These are phyloP conservation scores for Neoboletus subvelutipes DNA, from an alignment of 768 basidiomycete genomes.

Conservation along the genomic window DNA sequence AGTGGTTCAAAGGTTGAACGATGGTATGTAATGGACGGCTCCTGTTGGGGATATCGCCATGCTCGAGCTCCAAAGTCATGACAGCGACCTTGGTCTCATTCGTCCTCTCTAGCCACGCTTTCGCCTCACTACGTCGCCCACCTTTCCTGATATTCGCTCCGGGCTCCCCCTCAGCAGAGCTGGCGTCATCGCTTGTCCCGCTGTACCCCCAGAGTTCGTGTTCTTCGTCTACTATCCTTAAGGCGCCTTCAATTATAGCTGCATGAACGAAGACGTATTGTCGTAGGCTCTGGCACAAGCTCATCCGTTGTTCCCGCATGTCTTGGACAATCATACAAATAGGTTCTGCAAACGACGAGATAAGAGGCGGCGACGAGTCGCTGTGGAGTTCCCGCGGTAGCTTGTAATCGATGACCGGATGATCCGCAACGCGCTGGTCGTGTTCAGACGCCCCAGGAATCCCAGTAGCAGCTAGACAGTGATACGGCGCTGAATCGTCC, in stretches of 20 bases:
- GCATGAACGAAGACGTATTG: conserved; percentile 95
- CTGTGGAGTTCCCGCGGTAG: conserved; percentile 60
- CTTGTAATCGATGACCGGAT: conserved; percentile 51
- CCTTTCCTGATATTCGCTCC: conserved; percentile 5
- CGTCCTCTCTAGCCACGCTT: conserved; percentile 2
- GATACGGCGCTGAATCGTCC: conserved; percentile 1
- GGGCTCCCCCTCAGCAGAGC: conserved; percentile 12
- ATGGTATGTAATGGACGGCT: conserved; percentile 7
- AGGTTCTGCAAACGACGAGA: conserved; percentile 72
- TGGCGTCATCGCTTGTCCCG: conserved; percentile 23
- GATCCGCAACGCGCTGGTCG: conserved; percentile 11
- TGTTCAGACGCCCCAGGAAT: conserved; percentile 3
- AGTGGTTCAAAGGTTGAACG: background rate
- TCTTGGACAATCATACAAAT: conserved; percentile 83
- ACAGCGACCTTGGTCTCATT: background rate
- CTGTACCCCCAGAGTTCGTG: conserved; percentile 37
- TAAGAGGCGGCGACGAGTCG: conserved; percentile 51
- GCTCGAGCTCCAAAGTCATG: background rate
- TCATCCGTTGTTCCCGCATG: conserved; percentile 97
- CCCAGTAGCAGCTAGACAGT: background rate
- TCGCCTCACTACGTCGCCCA: conserved; percentile 19
- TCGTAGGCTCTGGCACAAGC: conserved; percentile 87
- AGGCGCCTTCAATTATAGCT: conserved; percentile 76
- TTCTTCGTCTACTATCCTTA: conserved; percentile 77
- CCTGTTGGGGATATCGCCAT: conserved; percentile 1